Conservation (phyloP, 1,284 basidiomycete genomes). For the Malassezia restricta region DNA sequence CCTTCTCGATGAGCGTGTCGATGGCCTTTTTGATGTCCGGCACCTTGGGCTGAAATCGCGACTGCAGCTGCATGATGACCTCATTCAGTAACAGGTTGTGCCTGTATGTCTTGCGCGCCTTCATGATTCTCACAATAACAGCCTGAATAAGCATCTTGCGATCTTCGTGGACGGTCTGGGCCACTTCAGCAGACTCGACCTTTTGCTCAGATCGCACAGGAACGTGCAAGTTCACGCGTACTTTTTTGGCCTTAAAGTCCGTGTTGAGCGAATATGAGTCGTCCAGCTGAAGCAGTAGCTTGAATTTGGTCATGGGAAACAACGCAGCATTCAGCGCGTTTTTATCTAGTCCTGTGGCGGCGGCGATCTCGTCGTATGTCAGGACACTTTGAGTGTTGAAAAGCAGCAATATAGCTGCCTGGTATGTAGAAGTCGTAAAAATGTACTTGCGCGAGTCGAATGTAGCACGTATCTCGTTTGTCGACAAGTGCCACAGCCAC, state of each 20-base stretch:
- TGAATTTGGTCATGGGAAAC: constrained; percentile 71
- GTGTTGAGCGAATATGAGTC: constrained; percentile 53
- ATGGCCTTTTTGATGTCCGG: constrained; percentile 80
- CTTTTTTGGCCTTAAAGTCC: constrained; percentile 83
- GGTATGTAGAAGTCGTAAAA: constrained; percentile 85
- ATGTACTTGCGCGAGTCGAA: constrained; percentile 91
- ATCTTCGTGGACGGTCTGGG: constrained; percentile 94
- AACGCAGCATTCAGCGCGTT: constrained; percentile 75
- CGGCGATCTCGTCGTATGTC: constrained; percentile 64
- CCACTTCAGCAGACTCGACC: constrained; percentile 75
- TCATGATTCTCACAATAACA: constrained; percentile 93
- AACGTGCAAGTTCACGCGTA: constrained; percentile 70
- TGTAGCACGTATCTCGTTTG: constrained; percentile 86
- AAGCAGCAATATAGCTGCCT: constrained; percentile 84
- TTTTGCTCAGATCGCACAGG: constrained; percentile 91
- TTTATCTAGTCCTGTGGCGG: constrained; percentile 71
- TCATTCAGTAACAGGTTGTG: constrained; percentile 88
- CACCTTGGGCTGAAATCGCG: constrained; percentile 77
- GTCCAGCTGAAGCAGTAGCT: constrained; percentile 67
- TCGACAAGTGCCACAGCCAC: constrained; percentile 95
- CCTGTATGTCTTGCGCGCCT: constrained; percentile 88
- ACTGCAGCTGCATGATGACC: constrained; percentile 78
- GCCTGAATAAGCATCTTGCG: constrained; percentile 94
- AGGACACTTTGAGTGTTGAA: constrained; percentile 79
- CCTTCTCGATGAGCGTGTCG: constrained; percentile 88